Evolutionary conservation across 2,329 filamentous ascomycete species (phyloP), one percentile per base, ranked within the genome.

Genomic region (Aureobasidium lini): DNA sequence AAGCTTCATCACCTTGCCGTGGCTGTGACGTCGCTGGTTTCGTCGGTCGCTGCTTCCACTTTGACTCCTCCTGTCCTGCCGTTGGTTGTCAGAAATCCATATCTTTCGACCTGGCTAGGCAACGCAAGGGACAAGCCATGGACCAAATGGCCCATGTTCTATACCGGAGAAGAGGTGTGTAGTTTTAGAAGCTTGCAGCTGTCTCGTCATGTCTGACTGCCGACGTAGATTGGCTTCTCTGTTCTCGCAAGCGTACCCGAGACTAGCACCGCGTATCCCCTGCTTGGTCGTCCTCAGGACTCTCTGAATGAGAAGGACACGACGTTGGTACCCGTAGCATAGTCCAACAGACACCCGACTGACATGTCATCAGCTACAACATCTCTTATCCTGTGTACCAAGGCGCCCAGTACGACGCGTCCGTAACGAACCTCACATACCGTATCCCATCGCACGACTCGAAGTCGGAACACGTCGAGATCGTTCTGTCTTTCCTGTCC

Each of bases 71-170:
- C 77, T 11, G 75, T 80, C 6, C 72, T 80, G 48, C 78, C 78
- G 13, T 71, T 80, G 63, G 73, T 79, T 60, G 78, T 80, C 47
- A 73, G 78, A 60, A 80, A 77, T 61, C 78, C 78, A 15, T 80
- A 80, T 65, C 68, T 80, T 58, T 79, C 76, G 59, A 77, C 77
- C 66, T 81, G 72, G 79, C 76, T 90, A 60, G 78, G 79, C 49
- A 80, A 82, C 71, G 88, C 89, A 42, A 81, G 90, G 65, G 81
- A 87, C 59, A 80, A 80, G 47, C 90, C 90, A 1, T 95, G 90
- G 90, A 81, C 84, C 57, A 82, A 84, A 73, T 95, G 90, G 90
- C 90, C 90, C 28, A 93, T 93, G 71, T 91, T 92, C 71, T 92
- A 86, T 79, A 89, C 86, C 6, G 88, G 88, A 36, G 78, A 84